These are phyloP conservation scores for Medicago arabica DNA, from an alignment of 306 rosid species.

Conservation along the genomic window DNA sequence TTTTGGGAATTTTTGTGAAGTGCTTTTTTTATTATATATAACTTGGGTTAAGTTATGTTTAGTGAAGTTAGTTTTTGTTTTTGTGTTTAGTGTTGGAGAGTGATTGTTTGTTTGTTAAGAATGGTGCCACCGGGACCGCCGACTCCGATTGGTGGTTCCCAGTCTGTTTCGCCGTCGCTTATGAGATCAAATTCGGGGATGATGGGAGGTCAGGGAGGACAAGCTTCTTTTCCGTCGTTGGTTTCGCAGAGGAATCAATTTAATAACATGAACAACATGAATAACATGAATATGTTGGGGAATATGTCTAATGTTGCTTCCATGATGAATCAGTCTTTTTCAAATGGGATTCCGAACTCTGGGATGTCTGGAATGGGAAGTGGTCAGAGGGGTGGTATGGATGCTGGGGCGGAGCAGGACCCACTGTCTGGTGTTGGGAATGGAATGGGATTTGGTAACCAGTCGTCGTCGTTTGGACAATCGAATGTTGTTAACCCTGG, in stretches of 20 bases:
- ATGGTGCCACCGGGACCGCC: slow-evolving; percentile 96
- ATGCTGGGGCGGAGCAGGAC: slow-evolving; percentile 71
- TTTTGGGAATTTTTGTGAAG: background rate
- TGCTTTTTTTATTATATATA: slow-evolving; percentile 13
- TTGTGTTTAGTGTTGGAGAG: slow-evolving; percentile 41
- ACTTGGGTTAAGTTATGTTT: slow-evolving; percentile 45
- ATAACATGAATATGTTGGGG: slow-evolving; percentile 83
- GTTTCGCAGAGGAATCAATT: slow-evolving; percentile 72
- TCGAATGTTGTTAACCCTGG: slow-evolving; percentile 73
- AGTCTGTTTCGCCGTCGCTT: slow-evolving; percentile 77
- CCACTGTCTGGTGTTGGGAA: slow-evolving; percentile 76
- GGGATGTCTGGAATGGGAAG: slow-evolving; percentile 73
- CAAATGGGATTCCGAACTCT: slow-evolving; percentile 77
- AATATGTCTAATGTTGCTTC: slow-evolving; percentile 77
- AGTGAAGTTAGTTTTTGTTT: slow-evolving; percentile 42
- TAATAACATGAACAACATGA: slow-evolving; percentile 59
- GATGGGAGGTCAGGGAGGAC: slow-evolving; percentile 86
- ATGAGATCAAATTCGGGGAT: slow-evolving; percentile 89
- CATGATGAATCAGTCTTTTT: slow-evolving; percentile 73
- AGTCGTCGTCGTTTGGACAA: slow-evolving; percentile 63
- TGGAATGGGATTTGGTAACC: slow-evolving; percentile 71
- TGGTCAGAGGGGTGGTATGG: slow-evolving; percentile 73
- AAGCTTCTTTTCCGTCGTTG: slow-evolving; percentile 72
- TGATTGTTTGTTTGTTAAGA: slow-evolving; percentile 46
- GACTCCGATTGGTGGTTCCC: slow-evolving; percentile 83